phyloP scores from a whole-genome alignment of 2,329 filamentous ascomycete species.

The Coniochaeta pulveracea region DNA sequence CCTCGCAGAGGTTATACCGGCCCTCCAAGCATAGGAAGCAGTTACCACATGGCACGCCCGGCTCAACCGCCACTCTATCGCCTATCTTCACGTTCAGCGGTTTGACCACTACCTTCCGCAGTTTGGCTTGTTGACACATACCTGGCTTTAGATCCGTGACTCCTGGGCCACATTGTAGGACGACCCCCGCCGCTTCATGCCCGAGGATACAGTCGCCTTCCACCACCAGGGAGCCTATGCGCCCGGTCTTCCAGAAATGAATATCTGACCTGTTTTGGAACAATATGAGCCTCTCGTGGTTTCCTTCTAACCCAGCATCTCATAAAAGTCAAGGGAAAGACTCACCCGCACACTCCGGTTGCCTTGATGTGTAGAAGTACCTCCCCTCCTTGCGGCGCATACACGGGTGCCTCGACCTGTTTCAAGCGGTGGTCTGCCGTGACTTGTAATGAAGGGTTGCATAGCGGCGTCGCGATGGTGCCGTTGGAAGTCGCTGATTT shows the following conservation, averaged over 20 bases:
- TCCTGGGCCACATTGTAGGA: slow-evolving; percentile 43
- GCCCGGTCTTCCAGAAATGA: slow-evolving; percentile 56
- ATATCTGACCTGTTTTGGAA: slow-evolving; percentile 43
- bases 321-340: not conserved
- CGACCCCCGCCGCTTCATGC: slow-evolving; percentile 52
- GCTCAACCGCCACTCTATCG: slow-evolving; percentile 56
- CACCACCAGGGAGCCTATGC: slow-evolving; percentile 51
- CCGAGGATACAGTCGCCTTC: slow-evolving; percentile 54
- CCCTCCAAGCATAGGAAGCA: slow-evolving; percentile 50
- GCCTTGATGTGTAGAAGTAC: slow-evolving; percentile 50
- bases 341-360: slow-evolving; percentile 52
- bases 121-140: slow-evolving; percentile 10
- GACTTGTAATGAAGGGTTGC: slow-evolving; percentile 46
- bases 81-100: slow-evolving; percentile 21
- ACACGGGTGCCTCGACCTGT: slow-evolving; percentile 41
- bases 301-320: not conserved
- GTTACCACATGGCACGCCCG: slow-evolving; percentile 49
- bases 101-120: not conserved
- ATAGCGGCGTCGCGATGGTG: slow-evolving; percentile 7
- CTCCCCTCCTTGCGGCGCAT: slow-evolving; percentile 37
- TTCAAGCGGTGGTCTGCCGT: slow-evolving; percentile 50
- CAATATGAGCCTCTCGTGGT: no score
- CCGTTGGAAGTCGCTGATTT: no score
- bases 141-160: slow-evolving; percentile 38
- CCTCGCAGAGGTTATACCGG: slow-evolving; percentile 52